phyloP scores from a whole-genome alignment of 768 basidiomycete genomes.

The Hemileccinum impolitum region DNA sequence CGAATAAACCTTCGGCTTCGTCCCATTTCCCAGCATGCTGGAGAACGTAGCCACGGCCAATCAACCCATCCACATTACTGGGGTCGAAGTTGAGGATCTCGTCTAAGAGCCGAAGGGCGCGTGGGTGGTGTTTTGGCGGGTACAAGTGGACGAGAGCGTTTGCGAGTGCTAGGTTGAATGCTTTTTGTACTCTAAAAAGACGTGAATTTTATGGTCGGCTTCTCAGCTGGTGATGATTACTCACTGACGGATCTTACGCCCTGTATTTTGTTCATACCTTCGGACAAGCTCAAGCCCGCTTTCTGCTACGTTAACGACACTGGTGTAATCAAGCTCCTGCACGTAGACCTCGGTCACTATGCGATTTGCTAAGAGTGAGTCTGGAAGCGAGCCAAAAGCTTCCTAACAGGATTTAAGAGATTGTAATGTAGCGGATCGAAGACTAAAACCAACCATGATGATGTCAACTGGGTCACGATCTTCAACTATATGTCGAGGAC shows the following conservation, averaged over 20 bases:
- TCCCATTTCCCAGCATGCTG: constrained; percentile 63
- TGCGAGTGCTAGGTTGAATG: constrained; percentile 69
- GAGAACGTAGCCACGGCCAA: constrained; percentile 73
- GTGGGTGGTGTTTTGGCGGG: constrained; percentile 85
- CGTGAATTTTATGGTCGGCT: neutral
- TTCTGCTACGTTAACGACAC: constrained; percentile 68
- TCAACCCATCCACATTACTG: constrained; percentile 59
- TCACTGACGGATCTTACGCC: constrained; percentile 49
- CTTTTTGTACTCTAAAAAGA: constrained; percentile 52
- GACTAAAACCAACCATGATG: constrained; percentile 52
- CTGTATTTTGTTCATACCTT: constrained; percentile 53
- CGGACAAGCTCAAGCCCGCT: constrained; percentile 58
- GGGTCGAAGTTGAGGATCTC: constrained; percentile 65
- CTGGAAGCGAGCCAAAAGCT: constrained; percentile 44
- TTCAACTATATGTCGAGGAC: constrained; percentile 16
- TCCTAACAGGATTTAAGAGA: constrained; percentile 41
- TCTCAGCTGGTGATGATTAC: constrained; percentile 13
- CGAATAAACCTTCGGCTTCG: constrained; percentile 63
- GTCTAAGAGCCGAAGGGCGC: constrained; percentile 72
- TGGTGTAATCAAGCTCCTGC: constrained; percentile 68
- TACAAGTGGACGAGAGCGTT: constrained; percentile 80
- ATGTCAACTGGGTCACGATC: constrained; percentile 54
- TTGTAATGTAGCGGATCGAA: neutral
- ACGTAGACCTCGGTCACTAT: constrained; percentile 65
- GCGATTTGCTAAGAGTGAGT: constrained; percentile 65